phyloP scores from a whole-genome alignment of 2,329 filamentous ascomycete species.

The Venturiaceae sp. region DNA sequence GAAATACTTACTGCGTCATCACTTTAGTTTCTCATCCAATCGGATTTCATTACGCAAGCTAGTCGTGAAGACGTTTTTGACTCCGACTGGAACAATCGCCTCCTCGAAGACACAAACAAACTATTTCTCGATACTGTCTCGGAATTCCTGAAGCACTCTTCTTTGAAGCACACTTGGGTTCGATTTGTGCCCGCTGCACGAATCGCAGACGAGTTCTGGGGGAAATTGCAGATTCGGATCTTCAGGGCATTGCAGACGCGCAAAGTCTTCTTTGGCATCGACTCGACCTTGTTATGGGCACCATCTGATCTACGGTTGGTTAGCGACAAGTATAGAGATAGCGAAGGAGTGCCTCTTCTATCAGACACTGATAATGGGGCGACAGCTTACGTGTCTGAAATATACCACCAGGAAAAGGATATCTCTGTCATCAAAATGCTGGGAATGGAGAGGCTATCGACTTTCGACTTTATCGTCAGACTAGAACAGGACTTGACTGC shows the following conservation, averaged over 20 bases:
- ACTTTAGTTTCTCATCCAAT: constrained; percentile 20
- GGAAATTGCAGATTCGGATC: neutral
- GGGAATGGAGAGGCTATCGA: neutral
- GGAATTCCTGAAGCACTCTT: constrained; percentile 7
- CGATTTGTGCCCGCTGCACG: constrained; percentile 3
- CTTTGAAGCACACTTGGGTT: constrained; percentile 4
- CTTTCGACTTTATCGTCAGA: constrained; percentile 1
- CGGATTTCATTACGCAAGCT: constrained; percentile 17
- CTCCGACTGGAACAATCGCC: constrained; percentile 15
- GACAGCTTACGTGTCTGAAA: constrained; percentile 2
- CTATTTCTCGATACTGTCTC: constrained; percentile 11
- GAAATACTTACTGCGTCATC: too few relatives aligned
- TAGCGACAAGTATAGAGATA: neutral
- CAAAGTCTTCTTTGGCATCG: neutral
- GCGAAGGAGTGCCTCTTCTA: constrained; percentile 1
- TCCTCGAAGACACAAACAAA: constrained; percentile 11
- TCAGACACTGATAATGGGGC: neutral
- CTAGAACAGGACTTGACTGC: neutral
- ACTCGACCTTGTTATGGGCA: neutral
- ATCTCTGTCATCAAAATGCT: constrained; percentile 4
- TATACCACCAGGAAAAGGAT: constrained; percentile 4
- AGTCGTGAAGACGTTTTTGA: constrained; percentile 15
- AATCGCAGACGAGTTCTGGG: constrained; percentile 8
- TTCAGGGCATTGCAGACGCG: constrained; percentile 1
- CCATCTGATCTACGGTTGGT: constrained; percentile 34